Percentiles rank a stretch among this genome's conserved stretches.
Evolutionary conservation across 345 rosid genomes (phyloP).

Genomic region (Eucalyptus coolabah): DNA sequence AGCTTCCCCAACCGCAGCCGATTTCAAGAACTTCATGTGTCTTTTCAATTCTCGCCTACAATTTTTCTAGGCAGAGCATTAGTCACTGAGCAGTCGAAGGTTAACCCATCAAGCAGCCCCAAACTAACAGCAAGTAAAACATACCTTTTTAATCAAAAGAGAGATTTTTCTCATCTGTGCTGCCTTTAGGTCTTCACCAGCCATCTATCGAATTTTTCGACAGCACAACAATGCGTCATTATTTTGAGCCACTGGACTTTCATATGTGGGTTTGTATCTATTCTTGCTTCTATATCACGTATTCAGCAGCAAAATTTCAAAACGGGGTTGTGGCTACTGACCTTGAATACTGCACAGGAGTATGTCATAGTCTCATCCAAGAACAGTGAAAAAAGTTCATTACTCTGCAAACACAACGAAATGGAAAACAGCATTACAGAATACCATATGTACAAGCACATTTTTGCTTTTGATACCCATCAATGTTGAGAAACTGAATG

Average conservation of each 20-base stretch:
- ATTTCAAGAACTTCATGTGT: constrained; percentile 70
- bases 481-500: background rate
- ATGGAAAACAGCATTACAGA: background rate
- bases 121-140: background rate
- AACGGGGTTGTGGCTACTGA: background rate
- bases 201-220: constrained; percentile 13
- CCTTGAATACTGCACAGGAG: constrained; percentile 80
- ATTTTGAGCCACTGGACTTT: background rate
- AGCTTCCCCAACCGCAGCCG: constrained; percentile 92
- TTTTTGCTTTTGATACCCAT: background rate
- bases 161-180: constrained; percentile 77
- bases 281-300: background rate
- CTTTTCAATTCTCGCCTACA: constrained; percentile 41
- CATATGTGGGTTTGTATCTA: background rate
- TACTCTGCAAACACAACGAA: constrained; percentile 31
- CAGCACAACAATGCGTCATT: background rate
- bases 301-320: background rate
- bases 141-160: constrained; percentile 63
- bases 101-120: background rate
- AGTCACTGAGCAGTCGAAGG: background rate
- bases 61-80: background rate
- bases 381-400: constrained; percentile 65
- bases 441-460: background rate
- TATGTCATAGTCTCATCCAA: constrained; percentile 87
- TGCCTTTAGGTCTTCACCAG: constrained; percentile 50